Conservation (phyloP, 2,329 filamentous ascomycete genomes). For the Aphanocladium album region DNA sequence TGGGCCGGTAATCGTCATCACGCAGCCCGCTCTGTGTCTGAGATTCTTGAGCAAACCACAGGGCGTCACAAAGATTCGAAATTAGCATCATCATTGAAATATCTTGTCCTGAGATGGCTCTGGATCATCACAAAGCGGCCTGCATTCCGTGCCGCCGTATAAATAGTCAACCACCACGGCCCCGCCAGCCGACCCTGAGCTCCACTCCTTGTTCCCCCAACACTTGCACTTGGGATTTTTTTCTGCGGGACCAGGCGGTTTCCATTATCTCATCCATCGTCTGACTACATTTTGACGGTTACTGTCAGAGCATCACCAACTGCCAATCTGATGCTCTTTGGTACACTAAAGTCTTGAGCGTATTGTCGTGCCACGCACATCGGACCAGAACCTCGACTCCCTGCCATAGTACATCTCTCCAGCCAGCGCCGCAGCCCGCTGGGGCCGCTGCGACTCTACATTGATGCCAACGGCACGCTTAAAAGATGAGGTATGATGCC, state of each 20-base stretch:
- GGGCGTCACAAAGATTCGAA: no score
- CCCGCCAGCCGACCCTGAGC: background rate
- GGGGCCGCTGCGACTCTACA: background rate
- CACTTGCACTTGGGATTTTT: background rate
- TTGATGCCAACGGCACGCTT: conserved; percentile 46
- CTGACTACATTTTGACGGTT: no score
- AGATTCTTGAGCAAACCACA: no score
- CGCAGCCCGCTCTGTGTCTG: no score
- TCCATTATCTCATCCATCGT: background rate
- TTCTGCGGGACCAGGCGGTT: background rate
- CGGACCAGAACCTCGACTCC: background rate
- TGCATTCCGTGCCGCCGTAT: background rate
- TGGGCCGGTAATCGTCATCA: no score
- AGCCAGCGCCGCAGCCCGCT: background rate
- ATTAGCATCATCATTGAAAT: no score
- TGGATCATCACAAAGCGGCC: background rate
- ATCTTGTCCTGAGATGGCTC: no score
- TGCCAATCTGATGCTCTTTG: no score
- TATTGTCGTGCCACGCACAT: background rate
- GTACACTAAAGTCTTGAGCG: no score
- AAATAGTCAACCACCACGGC: background rate
- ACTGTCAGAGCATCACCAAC: background rate
- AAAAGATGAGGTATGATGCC: conserved; percentile 51
- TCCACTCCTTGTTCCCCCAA: conserved; percentile 1
- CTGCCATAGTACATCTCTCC: background rate